phyloP scores from a whole-genome alignment of 768 basidiomycete species.

The Leccinum olivaceopallidum region DNA sequence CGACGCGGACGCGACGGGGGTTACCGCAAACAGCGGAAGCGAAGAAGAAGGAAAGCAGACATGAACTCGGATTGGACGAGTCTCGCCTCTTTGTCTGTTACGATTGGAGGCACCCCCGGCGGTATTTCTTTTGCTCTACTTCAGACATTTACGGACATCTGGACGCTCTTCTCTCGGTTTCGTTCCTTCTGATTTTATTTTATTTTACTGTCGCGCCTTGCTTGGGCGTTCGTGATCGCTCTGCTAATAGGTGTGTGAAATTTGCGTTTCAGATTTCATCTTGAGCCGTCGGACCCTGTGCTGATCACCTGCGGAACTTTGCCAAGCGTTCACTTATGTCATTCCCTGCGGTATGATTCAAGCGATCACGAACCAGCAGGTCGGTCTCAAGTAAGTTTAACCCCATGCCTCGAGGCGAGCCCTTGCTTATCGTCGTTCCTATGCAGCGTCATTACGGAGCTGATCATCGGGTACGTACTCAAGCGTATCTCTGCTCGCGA shows the following conservation, averaged over 20 bases:
- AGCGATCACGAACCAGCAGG: conserved; percentile 80
- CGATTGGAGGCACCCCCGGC: background rate
- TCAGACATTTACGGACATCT: background rate
- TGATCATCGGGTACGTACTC: conserved; percentile 58
- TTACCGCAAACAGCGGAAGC: background rate
- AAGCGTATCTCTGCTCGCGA: background rate
- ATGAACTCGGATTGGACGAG: conserved; percentile 8
- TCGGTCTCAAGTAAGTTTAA: conserved; percentile 53
- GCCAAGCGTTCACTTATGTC: conserved; percentile 42
- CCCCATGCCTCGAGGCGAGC: too few relatives aligned
- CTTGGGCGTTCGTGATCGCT: conserved; percentile 59
- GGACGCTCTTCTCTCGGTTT: background rate
- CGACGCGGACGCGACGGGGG: background rate
- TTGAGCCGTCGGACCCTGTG: background rate
- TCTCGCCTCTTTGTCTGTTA: background rate
- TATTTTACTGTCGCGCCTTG: background rate
- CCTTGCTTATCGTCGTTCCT: conserved; percentile 2
- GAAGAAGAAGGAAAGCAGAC: conserved; percentile 23
- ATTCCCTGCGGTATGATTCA: conserved; percentile 59
- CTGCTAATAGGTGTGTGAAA: conserved; percentile 45
- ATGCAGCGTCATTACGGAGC: conserved; percentile 67
- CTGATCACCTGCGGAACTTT: background rate
- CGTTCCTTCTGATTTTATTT: background rate
- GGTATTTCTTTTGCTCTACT: background rate
- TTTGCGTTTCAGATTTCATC: background rate